phyloP scores from a whole-genome alignment of 371 early-diverging fungal species.

The Rhizopus delemar region DNA sequence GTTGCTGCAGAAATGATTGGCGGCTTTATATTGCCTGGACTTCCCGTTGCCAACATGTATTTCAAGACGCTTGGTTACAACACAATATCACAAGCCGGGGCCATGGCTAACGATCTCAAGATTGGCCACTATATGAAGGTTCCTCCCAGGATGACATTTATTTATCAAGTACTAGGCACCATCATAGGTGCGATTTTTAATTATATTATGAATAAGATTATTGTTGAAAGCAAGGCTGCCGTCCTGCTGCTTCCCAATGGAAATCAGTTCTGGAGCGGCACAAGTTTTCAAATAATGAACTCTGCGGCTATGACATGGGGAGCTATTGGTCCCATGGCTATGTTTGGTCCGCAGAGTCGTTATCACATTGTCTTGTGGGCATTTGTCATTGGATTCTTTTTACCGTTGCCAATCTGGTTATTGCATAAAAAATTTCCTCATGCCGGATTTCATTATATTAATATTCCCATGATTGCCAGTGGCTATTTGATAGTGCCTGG shows the following conservation, averaged over 20 bases:
- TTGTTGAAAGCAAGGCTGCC: constrained; percentile 48
- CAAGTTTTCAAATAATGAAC: constrained; percentile 52
- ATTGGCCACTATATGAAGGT: constrained; percentile 79
- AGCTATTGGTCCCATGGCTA: constrained; percentile 70
- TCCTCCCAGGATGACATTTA: constrained; percentile 64
- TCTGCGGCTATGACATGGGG: constrained; percentile 73
- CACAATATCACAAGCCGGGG: constrained; percentile 55
- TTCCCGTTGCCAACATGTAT: constrained; percentile 56
- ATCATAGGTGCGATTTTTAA: constrained; percentile 57
- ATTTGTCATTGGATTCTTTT: constrained; percentile 36
- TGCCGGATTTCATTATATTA: constrained; percentile 37
- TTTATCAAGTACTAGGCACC: constrained; percentile 65
- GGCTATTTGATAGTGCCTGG: constrained; percentile 49
- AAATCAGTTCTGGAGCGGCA: constrained; percentile 57
- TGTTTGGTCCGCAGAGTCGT: constrained; percentile 64
- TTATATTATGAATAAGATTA: constrained; percentile 50
- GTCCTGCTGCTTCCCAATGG: constrained; percentile 43
- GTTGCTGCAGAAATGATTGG: constrained; percentile 67
- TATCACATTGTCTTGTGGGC: constrained; percentile 63
- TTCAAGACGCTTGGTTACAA: constrained; percentile 58
- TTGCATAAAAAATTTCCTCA: constrained; percentile 38
- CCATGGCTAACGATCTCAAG: constrained; percentile 62
- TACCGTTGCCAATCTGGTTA: constrained; percentile 39
- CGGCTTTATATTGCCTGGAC: constrained; percentile 45
- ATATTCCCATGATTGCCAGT: constrained; percentile 49